Conservation (phyloP, 2,329 filamentous ascomycete genomes). For the Leptographium wingfieldii region DNA sequence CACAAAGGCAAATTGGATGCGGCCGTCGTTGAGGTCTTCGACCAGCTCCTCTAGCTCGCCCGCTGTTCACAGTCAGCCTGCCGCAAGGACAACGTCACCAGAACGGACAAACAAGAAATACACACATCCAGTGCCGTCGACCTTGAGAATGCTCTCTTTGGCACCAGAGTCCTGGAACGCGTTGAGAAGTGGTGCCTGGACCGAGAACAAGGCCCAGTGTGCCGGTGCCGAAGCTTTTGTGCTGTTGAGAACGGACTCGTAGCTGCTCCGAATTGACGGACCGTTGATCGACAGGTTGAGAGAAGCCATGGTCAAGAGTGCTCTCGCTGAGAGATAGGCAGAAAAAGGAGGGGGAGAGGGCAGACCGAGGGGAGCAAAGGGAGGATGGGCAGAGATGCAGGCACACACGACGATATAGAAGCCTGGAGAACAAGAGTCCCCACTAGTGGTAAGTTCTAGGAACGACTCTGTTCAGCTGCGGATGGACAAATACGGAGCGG, state of each 20-base stretch:
- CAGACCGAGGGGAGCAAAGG: background rate
- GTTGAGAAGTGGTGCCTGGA: slow-evolving; percentile 82
- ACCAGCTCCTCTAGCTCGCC: slow-evolving; percentile 82
- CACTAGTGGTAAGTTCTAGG: background rate
- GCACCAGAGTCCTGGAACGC: slow-evolving; percentile 77
- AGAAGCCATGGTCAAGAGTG: slow-evolving; percentile 51
- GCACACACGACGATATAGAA: background rate
- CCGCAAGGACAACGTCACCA: background rate
- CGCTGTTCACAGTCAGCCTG: slow-evolving; percentile 37
- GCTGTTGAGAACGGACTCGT: slow-evolving; percentile 44
- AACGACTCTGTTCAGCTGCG: background rate
- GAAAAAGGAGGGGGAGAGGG: background rate
- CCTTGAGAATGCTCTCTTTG: slow-evolving; percentile 92
- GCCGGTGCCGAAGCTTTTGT: slow-evolving; percentile 50
- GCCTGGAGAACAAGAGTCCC: background rate
- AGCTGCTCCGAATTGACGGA: slow-evolving; percentile 75
- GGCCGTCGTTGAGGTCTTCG: slow-evolving; percentile 93
- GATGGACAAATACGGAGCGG: background rate
- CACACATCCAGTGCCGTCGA: slow-evolving; percentile 77
- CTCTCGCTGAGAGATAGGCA: slow-evolving; percentile 1
- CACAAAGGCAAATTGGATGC: slow-evolving; percentile 91
- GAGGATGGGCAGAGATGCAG: background rate
- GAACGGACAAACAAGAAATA: background rate
- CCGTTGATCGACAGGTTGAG: slow-evolving; percentile 70
- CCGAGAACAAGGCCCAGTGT: slow-evolving; percentile 89